A percentile compares a stretch with the other conserved stretches of the same genome.
These are phyloP conservation scores for Diplocarpon rosae DNA, from an alignment of 2,329 filamentous ascomycete genomes.

Conservation along the genomic window DNA sequence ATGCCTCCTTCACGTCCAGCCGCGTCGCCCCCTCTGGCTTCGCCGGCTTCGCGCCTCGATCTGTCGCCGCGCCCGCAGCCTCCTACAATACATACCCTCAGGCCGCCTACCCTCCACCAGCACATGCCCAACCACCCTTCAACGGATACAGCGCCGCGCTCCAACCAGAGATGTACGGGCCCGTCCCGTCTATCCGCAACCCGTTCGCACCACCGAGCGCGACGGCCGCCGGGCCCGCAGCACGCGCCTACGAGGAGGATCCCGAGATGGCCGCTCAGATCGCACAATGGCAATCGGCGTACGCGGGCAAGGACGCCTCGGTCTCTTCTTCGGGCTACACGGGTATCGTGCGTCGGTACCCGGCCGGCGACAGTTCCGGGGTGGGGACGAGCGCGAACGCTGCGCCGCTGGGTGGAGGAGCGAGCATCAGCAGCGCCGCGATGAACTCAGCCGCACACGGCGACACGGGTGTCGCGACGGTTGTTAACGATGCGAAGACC, in stretches of 20 bases:
- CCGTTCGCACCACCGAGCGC: slow-evolving; percentile 57
- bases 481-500: slow-evolving; percentile 34
- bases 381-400: slow-evolving; percentile 35
- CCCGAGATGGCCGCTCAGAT: slow-evolving; percentile 85
- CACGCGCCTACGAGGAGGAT: slow-evolving; percentile 41
- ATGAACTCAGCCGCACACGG: slow-evolving; percentile 34
- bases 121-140: slow-evolving; percentile 13
- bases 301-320: slow-evolving; percentile 51
- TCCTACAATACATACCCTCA: slow-evolving; percentile 16
- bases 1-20: slow-evolving; percentile 8
- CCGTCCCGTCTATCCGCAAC: slow-evolving; percentile 63
- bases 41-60: slow-evolving; percentile 47
- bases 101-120: slow-evolving; percentile 14
- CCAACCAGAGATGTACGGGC: slow-evolving; percentile 32
- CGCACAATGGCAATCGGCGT: slow-evolving; percentile 89
- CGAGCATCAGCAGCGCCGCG: slow-evolving; percentile 80
- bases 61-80: slow-evolving; percentile 35
- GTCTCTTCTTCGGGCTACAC: slow-evolving; percentile 22
- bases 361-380: slow-evolving; percentile 33
- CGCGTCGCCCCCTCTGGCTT: slow-evolving; percentile 23
- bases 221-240: slow-evolving; percentile 25
- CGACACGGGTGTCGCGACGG: slow-evolving; percentile 34
- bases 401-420: slow-evolving; percentile 30
- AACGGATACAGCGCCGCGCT: slow-evolving; percentile 17
- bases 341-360: slow-evolving; percentile 25